Base-by-base conservation (phyloP, 2,329 filamentous ascomycete species). In the Neopestalotiopsis rosae region DNA sequence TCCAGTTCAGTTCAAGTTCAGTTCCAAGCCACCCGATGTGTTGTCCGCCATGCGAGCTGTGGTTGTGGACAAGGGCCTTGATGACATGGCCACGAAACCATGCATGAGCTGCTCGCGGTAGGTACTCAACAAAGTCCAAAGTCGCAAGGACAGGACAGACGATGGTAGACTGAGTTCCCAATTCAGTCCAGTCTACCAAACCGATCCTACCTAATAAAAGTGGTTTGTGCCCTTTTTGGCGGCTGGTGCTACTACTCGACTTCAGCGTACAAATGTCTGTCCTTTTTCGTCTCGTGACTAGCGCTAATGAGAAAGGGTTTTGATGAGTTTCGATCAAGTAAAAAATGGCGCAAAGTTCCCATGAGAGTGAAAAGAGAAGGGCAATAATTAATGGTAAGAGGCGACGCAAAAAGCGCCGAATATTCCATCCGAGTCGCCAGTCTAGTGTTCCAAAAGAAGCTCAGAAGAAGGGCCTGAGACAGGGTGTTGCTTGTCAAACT, bases 71-170 rank as follows among this genome's bases (percentile, higher is more conserved):
- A 76, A 74, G 77, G 76, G 76, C 76, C 74, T 34, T 76, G 72
- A 78, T 77, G 77, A 75, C 78, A 80, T 78, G 76, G 79, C 80
- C 81, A 84, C 82, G 80, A 82, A 82, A 79, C 79, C 81, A 79
- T 85, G 83, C 83, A 84, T 83, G 76, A 78, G 17, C 17, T 52
- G 75, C 74, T 78, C 75, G 75, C 75, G 76, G 76, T 75, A 38
- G 6, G 34, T 38, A 38, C 34, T 20, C 72, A 77, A 77, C 77
- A 79, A 28, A 67, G 73, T 76, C 75, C 75, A 78, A 73, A 75
- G 76, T 38, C 10, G 24, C 34, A 34, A 34, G 12, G 32, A 65
- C 71, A 69, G 61, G 68, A 38, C 34, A 38, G 34, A 38, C 34
- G 6, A 38, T 10, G 10, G 34, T 38, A 38, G 34, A 38, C 34